Percentiles rank a stretch among this genome's conserved stretches.
These are phyloP conservation scores for Penicillium tannophilum DNA, from an alignment of 495 filamentous ascomycete species.

Conservation along the genomic window DNA sequence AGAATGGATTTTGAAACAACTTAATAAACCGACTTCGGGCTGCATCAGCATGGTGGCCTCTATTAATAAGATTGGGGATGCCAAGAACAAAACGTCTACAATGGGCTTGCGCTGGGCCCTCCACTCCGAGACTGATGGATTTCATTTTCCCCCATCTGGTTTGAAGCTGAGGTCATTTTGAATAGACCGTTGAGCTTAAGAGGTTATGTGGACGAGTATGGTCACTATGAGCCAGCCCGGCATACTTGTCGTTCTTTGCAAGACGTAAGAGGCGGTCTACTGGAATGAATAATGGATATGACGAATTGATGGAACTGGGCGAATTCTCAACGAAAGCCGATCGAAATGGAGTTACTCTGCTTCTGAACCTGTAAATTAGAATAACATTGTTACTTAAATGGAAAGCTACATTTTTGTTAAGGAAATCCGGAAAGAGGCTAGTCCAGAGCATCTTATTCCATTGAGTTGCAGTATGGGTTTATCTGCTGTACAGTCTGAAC, in stretches of 20 bases:
- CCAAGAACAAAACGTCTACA: slow-evolving; percentile 11
- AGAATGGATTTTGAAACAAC: slow-evolving; percentile 39
- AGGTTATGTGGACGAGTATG: not conserved
- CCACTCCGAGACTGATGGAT: slow-evolving; percentile 13
- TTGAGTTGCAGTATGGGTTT: slow-evolving; percentile 36
- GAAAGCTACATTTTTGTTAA: not conserved
- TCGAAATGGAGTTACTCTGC: not conserved
- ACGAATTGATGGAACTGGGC: not conserved
- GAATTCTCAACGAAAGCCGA: not conserved
- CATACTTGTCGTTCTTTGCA: no score
- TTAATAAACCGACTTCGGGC: slow-evolving; percentile 30
- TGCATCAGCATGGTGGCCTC: slow-evolving; percentile 32
- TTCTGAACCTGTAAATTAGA: not conserved
- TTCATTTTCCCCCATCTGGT: slow-evolving; percentile 26
- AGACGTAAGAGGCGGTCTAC: no score
- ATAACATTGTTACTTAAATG: not conserved
- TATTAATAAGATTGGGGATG: slow-evolving; percentile 11
- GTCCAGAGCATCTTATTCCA: slow-evolving; percentile 7
- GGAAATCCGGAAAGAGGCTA: not conserved
- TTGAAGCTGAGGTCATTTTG: slow-evolving; percentile 34
- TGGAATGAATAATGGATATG: not conserved
- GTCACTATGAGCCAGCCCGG: no score
- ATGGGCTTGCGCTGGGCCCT: slow-evolving; percentile 13
- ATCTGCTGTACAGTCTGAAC: slow-evolving; percentile 27
- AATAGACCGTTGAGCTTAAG: slow-evolving; percentile 28